Percentiles rank a stretch among this genome's conserved stretches.
Conservation (phyloP, 176 grass and related monocot species). For the Musa acuminata region DNA sequence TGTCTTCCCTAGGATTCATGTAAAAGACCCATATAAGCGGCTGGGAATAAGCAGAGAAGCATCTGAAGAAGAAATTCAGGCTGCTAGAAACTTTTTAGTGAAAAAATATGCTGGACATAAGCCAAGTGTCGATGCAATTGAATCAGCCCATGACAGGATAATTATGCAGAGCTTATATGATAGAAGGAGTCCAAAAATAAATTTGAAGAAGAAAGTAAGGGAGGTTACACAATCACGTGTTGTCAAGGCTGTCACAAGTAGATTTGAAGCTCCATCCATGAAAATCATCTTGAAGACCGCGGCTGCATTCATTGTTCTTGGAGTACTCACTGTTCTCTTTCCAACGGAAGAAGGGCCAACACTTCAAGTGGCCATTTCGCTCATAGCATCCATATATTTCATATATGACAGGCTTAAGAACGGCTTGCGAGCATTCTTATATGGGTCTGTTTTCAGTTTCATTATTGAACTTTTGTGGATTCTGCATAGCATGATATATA, state of each 20-base stretch:
- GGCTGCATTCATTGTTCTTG: constrained; percentile 49
- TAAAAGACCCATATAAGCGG: constrained; percentile 77
- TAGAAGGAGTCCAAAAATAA: constrained; percentile 69
- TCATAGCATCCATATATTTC: constrained; percentile 80
- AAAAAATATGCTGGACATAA: constrained; percentile 79
- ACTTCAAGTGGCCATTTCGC: constrained; percentile 72
- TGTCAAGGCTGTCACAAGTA: constrained; percentile 54
- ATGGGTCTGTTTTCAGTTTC: constrained; percentile 52
- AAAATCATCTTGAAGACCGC: constrained; percentile 76
- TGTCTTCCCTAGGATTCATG: constrained; percentile 73
- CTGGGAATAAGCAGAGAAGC: constrained; percentile 85
- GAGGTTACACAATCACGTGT: constrained; percentile 58
- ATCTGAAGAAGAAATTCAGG: constrained; percentile 97
- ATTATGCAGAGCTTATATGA: constrained; percentile 88
- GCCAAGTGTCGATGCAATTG: constrained; percentile 83
- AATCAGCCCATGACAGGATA: constrained; percentile 81
- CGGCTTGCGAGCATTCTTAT: constrained; percentile 66
- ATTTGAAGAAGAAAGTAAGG: constrained; percentile 73
- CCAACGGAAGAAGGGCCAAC: constrained; percentile 91
- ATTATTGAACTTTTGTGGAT: constrained; percentile 12
- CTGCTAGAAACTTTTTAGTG: constrained; percentile 75
- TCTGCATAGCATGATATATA: not conserved
- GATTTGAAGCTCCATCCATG: constrained; percentile 69
- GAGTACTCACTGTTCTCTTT: constrained; percentile 55
- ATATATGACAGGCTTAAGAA: constrained; percentile 59